These are phyloP conservation scores for Stereocaulon alpinum DNA, from an alignment of 495 filamentous ascomycete genomes.

Conservation along the genomic window DNA sequence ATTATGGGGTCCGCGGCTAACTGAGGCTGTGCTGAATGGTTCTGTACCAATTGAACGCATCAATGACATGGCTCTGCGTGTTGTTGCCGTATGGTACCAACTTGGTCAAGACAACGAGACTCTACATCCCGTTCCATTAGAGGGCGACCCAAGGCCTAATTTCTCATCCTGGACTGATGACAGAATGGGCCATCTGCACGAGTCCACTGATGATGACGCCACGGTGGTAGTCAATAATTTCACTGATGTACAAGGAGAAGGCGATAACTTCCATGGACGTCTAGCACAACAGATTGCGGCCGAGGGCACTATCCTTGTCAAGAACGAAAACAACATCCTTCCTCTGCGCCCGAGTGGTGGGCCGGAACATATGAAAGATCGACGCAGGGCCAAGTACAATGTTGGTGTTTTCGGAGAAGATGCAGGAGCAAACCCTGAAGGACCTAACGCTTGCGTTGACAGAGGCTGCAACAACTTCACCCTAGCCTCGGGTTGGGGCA, in stretches of 20 bases:
- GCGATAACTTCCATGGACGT: conserved; percentile 52
- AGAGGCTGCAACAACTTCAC: conserved; percentile 76
- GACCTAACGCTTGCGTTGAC: conserved; percentile 68
- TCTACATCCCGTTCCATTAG: conserved; percentile 43
- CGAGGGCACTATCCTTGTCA: conserved; percentile 78
- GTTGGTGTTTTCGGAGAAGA: conserved; percentile 83
- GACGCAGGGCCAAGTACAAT: conserved; percentile 32
- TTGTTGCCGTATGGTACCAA: conserved; percentile 90
- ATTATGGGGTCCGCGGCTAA: conserved; percentile 72
- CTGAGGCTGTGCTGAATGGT: conserved; percentile 66
- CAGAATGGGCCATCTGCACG: conserved; percentile 50
- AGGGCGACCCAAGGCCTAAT: conserved; percentile 65
- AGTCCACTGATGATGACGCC: conserved; percentile 49
- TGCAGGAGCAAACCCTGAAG: conserved; percentile 47
- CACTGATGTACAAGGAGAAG: conserved; percentile 54
- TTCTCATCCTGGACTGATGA: conserved; percentile 87
- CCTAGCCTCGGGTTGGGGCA: conserved; percentile 80
- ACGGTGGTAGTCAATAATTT: conserved; percentile 64
- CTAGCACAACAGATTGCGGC: conserved; percentile 65
- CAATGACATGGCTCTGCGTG: conserved; percentile 87
- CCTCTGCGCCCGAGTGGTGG: conserved; percentile 50
- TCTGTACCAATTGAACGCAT: conserved; percentile 73
- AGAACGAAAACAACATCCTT: conserved; percentile 56
- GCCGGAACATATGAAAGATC: conserved; percentile 25
- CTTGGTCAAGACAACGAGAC: conserved; percentile 67